Base-by-base conservation (phyloP, 2,329 filamentous ascomycete genomes). In the Berkeleyomyces basicola region DNA sequence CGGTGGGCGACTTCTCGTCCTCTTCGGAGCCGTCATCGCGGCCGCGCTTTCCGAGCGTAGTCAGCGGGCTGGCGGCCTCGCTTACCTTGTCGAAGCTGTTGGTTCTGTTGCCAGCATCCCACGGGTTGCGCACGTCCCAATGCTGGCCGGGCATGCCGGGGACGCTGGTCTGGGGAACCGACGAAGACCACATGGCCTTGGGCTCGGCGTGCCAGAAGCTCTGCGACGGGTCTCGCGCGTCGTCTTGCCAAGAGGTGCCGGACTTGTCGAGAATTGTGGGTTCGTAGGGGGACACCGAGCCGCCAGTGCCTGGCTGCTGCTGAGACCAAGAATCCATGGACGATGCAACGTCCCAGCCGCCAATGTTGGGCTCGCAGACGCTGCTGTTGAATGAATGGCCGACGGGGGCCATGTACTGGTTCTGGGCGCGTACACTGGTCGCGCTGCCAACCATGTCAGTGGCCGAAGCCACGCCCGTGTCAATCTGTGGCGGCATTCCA, bases 261-360 rank as follows among this genome's bases (percentile, higher is more conserved):
- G 60, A 55, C n/a, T 64, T 64, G 11, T 44, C 47, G 23, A 62
- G 60, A 31, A 64, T 59, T 7, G 63, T 64, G 5, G 63, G 60
- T n/a, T 64, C 47, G 14, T 64, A 64, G 4, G 63, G 63, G 42
- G 63, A 64, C 1, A 57, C 63, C 3, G 42, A 47, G 7, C 63
- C 63, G 36, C 60, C 59, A 5, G 40, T 59, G 7, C 55, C 55
- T 36, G 49, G 39, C 11, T 58, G 44, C 33, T 58, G 60, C 37
- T 62, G 60, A 10, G 60, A 16, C 63, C 63, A 64, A 4, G 47
- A 23, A 6, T 64, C 63, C 7, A 58, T n/a, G 7, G 49, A 47
- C 5, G 59, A 49, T 3, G 59, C 43, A 31, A 64, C 63, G 37
- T 62, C 58, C 63, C 63, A 64, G 16, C 44, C 23, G 7, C 40